A percentile compares a stretch with the other conserved stretches of the same genome.
Conservation (phyloP, 345 rosid genomes). For the Syzygium oleosum region DNA sequence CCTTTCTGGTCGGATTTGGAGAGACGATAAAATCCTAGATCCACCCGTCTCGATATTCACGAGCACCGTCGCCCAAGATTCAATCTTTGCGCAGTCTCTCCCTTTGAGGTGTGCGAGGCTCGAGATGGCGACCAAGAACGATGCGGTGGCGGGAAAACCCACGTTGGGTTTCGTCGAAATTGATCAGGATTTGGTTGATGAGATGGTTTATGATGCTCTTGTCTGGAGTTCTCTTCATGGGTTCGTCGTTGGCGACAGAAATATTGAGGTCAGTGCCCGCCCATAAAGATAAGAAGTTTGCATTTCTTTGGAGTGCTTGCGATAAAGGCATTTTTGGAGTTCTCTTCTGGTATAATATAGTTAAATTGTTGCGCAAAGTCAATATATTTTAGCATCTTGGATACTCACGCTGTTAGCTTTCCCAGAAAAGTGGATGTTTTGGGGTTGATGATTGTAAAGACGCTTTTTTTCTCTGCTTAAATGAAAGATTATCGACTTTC, state of each 20-base stretch:
- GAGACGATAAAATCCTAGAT: not conserved
- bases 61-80: not conserved
- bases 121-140: slow-evolving; percentile 4
- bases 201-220: slow-evolving; percentile 81
- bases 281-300: not conserved
- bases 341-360: not conserved
- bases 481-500: not conserved
- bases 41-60: not conserved
- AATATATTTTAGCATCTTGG: not conserved
- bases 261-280: slow-evolving; percentile 33
- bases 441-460: not conserved
- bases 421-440: not conserved
- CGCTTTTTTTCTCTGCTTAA: not conserved
- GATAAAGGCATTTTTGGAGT: not conserved
- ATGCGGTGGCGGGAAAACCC: slow-evolving; percentile 32
- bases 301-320: not conserved
- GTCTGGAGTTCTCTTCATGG: slow-evolving; percentile 98
- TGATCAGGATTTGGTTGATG: slow-evolving; percentile 53
- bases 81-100: not conserved
- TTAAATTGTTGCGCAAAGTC: not conserved
- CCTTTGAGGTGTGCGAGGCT: slow-evolving; percentile 33
- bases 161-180: slow-evolving; percentile 35
- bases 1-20: not conserved
- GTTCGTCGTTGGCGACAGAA: slow-evolving; percentile 82
- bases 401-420: not conserved